phyloP scores from a whole-genome alignment of 192 early-diverging fungal species.

The Dimargaris cristalligena region DNA sequence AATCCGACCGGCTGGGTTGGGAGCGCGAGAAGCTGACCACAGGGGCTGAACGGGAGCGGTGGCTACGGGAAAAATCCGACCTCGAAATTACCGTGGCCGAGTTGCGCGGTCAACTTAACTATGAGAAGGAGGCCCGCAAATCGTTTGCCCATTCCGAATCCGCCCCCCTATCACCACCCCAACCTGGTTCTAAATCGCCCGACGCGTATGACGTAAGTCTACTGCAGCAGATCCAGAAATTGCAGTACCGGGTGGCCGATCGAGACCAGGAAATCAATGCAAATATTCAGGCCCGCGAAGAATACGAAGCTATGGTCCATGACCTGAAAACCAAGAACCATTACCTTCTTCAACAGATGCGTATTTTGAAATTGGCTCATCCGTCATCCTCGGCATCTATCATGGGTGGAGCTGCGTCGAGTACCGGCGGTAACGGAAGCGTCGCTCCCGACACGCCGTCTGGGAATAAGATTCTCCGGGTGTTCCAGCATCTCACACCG shows the following conservation, averaged over 20 bases:
- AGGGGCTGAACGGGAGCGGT: too few species aligned
- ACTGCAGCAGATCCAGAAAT: constrained; percentile 6
- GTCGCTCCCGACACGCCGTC: constrained; percentile 1
- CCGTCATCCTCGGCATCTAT: too few species aligned
- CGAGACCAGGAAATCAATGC: background rate
- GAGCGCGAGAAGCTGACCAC: too few species aligned
- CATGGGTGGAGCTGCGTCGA: background rate
- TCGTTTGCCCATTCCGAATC: background rate
- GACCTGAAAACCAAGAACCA: constrained; percentile 7
- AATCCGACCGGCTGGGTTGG: background rate
- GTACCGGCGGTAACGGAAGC: background rate
- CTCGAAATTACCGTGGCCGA: background rate
- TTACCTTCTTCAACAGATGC: constrained; percentile 1
- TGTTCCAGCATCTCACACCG: constrained; percentile 3
- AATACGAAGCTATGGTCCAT: background rate
- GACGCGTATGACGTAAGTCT: background rate
- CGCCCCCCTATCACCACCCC: too few species aligned
- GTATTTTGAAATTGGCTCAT: background rate
- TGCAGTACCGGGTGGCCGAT: background rate
- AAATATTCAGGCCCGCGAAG: background rate
- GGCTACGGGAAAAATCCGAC: background rate
- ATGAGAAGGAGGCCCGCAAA: constrained; percentile 1
- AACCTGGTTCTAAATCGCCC: background rate
- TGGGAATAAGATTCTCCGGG: background rate
- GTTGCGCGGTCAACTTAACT: background rate